phyloP scores from a whole-genome alignment of 1,284 basidiomycete species.

The Singerocomus inundabilis region DNA sequence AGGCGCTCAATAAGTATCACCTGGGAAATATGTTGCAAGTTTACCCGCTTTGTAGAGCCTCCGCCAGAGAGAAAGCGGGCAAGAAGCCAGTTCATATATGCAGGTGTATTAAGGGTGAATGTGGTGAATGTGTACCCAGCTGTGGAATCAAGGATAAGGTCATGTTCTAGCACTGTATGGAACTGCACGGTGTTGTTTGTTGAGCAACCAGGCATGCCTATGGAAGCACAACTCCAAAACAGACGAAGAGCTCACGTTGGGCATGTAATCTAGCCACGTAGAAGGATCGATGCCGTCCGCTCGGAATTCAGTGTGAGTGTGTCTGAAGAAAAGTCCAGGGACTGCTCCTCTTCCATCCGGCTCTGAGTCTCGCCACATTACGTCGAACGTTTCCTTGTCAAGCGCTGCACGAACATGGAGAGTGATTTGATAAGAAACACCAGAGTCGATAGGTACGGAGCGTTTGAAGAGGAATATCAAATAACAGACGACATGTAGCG shows the following conservation, averaged over 20 bases:
- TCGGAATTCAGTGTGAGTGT: constrained; percentile 61
- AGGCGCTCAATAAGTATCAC: constrained; percentile 26
- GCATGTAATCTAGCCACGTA: constrained; percentile 56
- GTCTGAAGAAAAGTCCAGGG: constrained; percentile 59
- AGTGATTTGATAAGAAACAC: background rate
- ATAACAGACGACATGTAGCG: constrained; percentile 11
- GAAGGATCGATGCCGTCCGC: constrained; percentile 40
- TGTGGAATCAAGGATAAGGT: constrained; percentile 43
- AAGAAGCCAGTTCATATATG: constrained; percentile 68
- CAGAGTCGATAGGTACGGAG: background rate
- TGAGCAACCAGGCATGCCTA: background rate
- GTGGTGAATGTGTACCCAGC: constrained; percentile 60
- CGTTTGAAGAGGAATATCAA: background rate
- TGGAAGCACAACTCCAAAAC: background rate
- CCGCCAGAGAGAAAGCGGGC: constrained; percentile 59
- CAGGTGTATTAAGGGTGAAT: constrained; percentile 64
- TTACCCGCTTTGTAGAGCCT: constrained; percentile 54
- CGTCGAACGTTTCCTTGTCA: constrained; percentile 69
- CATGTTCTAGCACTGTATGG: constrained; percentile 41
- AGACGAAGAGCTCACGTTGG: constrained; percentile 47
- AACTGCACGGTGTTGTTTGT: constrained; percentile 42
- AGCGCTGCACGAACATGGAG: constrained; percentile 43
- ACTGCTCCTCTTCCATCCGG: constrained; percentile 51
- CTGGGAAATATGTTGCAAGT: constrained; percentile 64
- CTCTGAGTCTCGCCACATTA: constrained; percentile 68